Percentiles rank a stretch among this genome's conserved stretches.
phyloP scores from a whole-genome alignment of 2,329 filamentous ascomycete genomes.

The Sporothrix schenckii region DNA sequence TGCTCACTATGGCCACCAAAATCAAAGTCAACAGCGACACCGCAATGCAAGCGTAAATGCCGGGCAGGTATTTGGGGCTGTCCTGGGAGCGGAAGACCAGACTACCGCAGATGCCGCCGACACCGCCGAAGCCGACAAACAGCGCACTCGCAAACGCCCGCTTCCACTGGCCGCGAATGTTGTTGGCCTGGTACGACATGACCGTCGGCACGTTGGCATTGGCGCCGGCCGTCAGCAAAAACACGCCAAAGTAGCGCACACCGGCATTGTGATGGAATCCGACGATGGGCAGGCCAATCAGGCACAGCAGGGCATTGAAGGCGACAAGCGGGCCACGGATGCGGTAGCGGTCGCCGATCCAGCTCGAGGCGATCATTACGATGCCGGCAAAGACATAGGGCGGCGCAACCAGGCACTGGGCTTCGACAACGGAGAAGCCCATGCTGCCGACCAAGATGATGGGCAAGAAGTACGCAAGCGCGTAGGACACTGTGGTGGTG shows the following conservation, averaged over 20 bases:
- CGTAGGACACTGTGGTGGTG: constrained; percentile 72
- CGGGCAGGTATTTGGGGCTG: constrained; percentile 56
- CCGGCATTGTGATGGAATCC: constrained; percentile 62
- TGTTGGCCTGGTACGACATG: constrained; percentile 83
- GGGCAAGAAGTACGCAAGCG: constrained; percentile 77
- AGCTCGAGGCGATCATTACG: constrained; percentile 63
- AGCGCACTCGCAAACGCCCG: constrained; percentile 76
- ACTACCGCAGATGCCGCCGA: constrained; percentile 76
- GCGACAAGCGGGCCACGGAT: constrained; percentile 67
- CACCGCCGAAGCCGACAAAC: constrained; percentile 73
- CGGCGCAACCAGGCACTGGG: constrained; percentile 73
- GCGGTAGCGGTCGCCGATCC: constrained; percentile 67
- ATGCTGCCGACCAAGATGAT: constrained; percentile 68
- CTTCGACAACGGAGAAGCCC: constrained; percentile 63
- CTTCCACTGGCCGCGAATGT: constrained; percentile 88
- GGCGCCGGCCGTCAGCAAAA: constrained; percentile 73
- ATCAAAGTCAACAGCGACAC: constrained; percentile 52
- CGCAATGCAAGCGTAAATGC: constrained; percentile 59
- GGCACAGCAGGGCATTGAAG: constrained; percentile 56
- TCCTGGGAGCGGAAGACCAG: constrained; percentile 69
- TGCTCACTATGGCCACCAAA: constrained; percentile 48
- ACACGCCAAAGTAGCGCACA: constrained; percentile 73
- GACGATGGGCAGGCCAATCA: constrained; percentile 73
- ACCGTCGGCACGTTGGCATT: constrained; percentile 76
- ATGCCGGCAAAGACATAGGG: constrained; percentile 68